These are phyloP conservation scores for Elaeis guineensis DNA, from an alignment of 176 grass and related monocot genomes.

Conservation along the genomic window DNA sequence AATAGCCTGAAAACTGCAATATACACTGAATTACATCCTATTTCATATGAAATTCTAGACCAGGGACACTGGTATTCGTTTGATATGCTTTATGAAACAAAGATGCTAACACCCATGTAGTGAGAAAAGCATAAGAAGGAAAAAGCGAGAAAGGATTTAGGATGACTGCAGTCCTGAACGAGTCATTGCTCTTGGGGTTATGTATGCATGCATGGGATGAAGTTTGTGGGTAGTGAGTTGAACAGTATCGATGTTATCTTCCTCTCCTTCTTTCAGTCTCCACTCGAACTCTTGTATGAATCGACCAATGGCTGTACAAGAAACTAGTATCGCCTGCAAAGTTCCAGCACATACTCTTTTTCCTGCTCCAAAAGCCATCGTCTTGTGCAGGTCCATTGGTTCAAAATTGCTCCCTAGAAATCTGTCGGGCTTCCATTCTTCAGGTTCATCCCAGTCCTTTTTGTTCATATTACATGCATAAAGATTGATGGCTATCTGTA, in stretches of 20 bases:
- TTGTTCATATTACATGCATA: conserved; percentile 86
- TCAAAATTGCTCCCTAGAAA: conserved; percentile 44
- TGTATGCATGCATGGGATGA: conserved; percentile 38
- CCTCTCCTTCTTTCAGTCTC: conserved; percentile 66
- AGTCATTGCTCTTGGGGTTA: conserved; percentile 37
- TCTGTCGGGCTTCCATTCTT: conserved; percentile 77
- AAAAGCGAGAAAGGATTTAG: no score
- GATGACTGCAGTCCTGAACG: not conserved
- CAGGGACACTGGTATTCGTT: no score
- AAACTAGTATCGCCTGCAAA: conserved; percentile 44
- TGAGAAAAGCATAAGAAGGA: no score
- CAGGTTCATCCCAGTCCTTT: conserved; percentile 43
- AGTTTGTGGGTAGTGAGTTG: conserved; percentile 61
- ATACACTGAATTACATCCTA: no score
- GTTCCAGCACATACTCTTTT: conserved; percentile 54
- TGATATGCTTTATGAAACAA: no score
- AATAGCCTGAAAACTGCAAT: no score
- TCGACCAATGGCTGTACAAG: conserved; percentile 41
- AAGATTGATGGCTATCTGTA: conserved; percentile 62
- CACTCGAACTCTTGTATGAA: conserved; percentile 72
- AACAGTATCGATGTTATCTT: conserved; percentile 49
- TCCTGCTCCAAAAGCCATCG: conserved; percentile 76
- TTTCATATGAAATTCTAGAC: no score
- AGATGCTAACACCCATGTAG: no score
- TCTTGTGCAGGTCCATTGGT: conserved; percentile 45